Base-by-base conservation (phyloP, 148 eudicot genomes). In the Vaccinium macrocarpon region DNA sequence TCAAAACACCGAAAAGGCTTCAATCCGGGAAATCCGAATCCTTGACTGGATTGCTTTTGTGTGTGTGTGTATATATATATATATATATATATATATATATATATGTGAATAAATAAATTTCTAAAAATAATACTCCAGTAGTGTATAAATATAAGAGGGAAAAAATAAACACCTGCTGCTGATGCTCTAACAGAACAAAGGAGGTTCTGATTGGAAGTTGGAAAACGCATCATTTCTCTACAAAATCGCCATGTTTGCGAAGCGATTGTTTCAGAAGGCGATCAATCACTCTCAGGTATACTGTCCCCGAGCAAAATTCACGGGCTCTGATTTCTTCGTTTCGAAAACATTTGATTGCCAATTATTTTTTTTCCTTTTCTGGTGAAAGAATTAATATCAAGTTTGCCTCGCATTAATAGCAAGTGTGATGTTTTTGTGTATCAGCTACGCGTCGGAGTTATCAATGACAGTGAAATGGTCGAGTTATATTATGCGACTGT, bases 211-310 rank as follows among this genome's bases (percentile, higher is more conserved):
- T 55, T 16, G 49, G 38, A 68, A n/a, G 3, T 61, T 19, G 27
- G 32, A 51, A 2, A 18, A 3, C 49, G 5, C 62, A 38, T 9
- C 64, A 27, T 81, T 50, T 23, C 73, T 81, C 55, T 10, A 53
- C 55, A 46, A 23, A 42, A 6, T 80, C 74, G 86, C 61, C 84
- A 89, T 89, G 91, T 89, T 89, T 48, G 89, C 89, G 5, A 89
- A 86, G 78, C 88, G 87, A 64, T 81, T 89, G 61, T 76, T 89
- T 10, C 89, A 89, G 83, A 89, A 89, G 79, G 85, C 88, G 51
- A 86, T 82, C 1, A 83, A 72, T 61, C 55, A 55, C 23, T 10
- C 55, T 64, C 83, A 84, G 85, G 84, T 86, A 38, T 21, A 0
- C 52, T 59, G 81, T 16, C 32, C 27, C 2, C 6, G 6, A 8